Percentiles rank a stretch among this genome's conserved stretches.
Evolutionary conservation across 2,329 filamentous ascomycete species (phyloP).

Genomic region (Apiospora phragmitis): DNA sequence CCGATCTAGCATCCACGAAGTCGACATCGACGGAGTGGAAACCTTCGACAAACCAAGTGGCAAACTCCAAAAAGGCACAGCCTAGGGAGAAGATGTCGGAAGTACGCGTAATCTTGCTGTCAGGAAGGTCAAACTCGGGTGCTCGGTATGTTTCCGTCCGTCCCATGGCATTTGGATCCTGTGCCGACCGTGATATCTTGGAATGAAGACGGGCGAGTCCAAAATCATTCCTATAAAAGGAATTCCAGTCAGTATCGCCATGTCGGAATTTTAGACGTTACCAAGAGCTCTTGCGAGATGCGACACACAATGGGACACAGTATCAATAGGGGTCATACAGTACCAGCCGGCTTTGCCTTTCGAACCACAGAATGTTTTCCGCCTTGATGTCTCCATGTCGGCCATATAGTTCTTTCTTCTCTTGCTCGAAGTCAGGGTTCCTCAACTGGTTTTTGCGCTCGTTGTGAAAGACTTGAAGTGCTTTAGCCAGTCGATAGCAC

Average conservation of each 20-base stretch:
- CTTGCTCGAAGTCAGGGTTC: not conserved
- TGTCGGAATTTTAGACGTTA: too few relatives aligned
- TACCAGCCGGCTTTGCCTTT: not conserved
- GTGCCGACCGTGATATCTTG: conserved; percentile 29
- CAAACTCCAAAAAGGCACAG: conserved; percentile 36
- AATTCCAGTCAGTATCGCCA: not conserved
- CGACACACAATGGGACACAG: not conserved
- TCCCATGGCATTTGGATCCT: conserved; percentile 17
- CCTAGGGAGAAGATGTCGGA: conserved; percentile 40
- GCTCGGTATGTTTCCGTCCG: conserved; percentile 37
- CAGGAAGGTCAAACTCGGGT: conserved; percentile 34
- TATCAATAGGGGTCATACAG: not conserved
- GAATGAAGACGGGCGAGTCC: conserved; percentile 35
- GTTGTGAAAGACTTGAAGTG: not conserved
- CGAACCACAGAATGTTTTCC: conserved; percentile 36
- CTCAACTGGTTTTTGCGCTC: not conserved
- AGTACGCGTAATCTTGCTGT: conserved; percentile 29
- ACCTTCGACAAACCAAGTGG: conserved; percentile 35
- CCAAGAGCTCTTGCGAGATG: not conserved
- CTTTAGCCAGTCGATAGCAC: not conserved
- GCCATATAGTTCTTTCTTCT: conserved; percentile 27
- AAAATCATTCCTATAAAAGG: conserved; percentile 25
- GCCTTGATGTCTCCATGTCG: conserved; percentile 38
- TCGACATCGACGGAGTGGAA: not conserved
- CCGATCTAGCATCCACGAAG: not conserved